Conservation (phyloP, 257 asterid genomes). For the Gardenia jasminoides region DNA sequence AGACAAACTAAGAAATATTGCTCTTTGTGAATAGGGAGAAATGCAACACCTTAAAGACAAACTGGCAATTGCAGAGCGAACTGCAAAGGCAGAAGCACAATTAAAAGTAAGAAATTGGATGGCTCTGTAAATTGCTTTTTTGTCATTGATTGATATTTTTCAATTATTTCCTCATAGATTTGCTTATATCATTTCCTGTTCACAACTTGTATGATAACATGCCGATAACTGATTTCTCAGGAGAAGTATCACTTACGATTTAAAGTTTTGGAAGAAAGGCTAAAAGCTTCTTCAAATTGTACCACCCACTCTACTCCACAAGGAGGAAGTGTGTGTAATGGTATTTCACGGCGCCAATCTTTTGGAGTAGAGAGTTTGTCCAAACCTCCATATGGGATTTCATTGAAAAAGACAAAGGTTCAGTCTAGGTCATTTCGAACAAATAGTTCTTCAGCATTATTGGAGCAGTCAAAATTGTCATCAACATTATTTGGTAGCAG, state of each 20-base stretch:
- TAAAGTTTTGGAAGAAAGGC: conserved; percentile 86
- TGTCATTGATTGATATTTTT: not conserved
- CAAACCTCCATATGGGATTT: conserved; percentile 44
- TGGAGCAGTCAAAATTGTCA: conserved; percentile 43
- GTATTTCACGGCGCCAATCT: conserved; percentile 54
- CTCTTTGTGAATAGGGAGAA: conserved; percentile 48
- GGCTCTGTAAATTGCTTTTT: not conserved
- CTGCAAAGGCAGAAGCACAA: conserved; percentile 83
- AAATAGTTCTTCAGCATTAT: conserved; percentile 35
- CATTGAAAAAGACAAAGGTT: conserved; percentile 36
- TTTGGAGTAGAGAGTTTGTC: conserved; percentile 59
- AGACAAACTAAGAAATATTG: conserved; percentile 9
- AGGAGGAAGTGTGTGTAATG: conserved; percentile 51
- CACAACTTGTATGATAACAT: conserved; percentile 13
- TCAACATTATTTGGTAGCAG: conserved; percentile 42
- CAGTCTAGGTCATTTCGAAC: conserved; percentile 35
- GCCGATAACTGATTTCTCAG: conserved; percentile 37
- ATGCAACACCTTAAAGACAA: conserved; percentile 80
- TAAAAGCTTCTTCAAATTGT: conserved; percentile 49
- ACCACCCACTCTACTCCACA: conserved; percentile 40
- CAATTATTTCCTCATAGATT: not conserved
- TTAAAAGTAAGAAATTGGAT: conserved; percentile 49
- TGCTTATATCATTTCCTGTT: conserved; percentile 15
- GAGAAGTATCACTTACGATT: conserved; percentile 80
- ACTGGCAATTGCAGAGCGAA: conserved; percentile 74